Conservation (phyloP, 108 stramenopile genomes). For the Conticribra weissflogii region DNA sequence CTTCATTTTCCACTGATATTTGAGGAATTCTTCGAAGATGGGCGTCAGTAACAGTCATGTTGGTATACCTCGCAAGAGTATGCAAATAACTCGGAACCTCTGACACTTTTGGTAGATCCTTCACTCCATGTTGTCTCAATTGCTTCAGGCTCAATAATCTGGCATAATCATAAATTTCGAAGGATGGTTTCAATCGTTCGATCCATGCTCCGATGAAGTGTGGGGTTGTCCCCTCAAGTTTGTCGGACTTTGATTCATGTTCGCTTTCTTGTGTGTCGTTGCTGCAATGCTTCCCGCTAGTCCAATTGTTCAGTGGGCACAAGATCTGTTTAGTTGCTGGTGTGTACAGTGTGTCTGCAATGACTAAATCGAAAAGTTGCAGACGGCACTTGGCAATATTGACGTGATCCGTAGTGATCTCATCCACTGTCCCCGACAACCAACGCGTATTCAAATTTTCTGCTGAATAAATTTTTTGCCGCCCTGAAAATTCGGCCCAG, state of each 20-base stretch:
- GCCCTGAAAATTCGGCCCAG: slow-evolving; percentile 29
- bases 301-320: slow-evolving; percentile 44
- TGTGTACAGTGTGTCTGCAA: slow-evolving; percentile 34
- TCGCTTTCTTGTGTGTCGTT: neutral
- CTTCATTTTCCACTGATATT: slow-evolving; percentile 34
- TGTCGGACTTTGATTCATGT: slow-evolving; percentile 21
- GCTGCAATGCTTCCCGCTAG: slow-evolving; percentile 9
- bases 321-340: slow-evolving; percentile 34
- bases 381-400: slow-evolving; percentile 54
- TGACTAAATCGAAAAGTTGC: slow-evolving; percentile 50
- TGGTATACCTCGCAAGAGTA: slow-evolving; percentile 27
- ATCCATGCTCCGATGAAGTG: slow-evolving; percentile 42
- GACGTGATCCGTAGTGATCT: slow-evolving; percentile 31
- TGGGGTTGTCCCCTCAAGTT: slow-evolving; percentile 21
- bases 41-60: slow-evolving; percentile 2
- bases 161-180: slow-evolving; percentile 53
- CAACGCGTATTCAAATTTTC: slow-evolving; percentile 46
- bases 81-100: slow-evolving; percentile 37
- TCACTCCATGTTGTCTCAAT: slow-evolving; percentile 29
- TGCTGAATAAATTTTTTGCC: slow-evolving; percentile 17
- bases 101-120: slow-evolving; percentile 34
- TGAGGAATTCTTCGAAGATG: slow-evolving; percentile 24
- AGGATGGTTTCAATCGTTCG: slow-evolving; percentile 41
- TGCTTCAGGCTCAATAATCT: slow-evolving; percentile 41
- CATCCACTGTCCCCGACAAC: slow-evolving; percentile 35